Base-by-base conservation (phyloP, 768 basidiomycete genomes). In the Pleurotus sapidus region DNA sequence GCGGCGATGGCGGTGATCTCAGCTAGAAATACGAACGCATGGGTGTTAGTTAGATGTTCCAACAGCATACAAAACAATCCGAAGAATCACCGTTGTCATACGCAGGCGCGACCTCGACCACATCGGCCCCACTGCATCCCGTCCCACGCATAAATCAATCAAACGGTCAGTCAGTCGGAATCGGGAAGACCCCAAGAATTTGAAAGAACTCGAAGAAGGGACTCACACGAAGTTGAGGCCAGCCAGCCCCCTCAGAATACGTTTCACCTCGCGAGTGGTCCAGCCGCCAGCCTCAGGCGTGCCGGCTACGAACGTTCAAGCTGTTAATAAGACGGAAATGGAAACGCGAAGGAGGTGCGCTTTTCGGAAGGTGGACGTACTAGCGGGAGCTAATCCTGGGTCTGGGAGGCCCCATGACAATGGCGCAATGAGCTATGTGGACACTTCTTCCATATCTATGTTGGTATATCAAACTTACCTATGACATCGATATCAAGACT, bases 251-350 rank as follows among this genome's bases (percentile, higher is more conserved):
- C 92, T 83, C 50, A 93, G 77, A 63, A 92, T 89, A 37, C 88
- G 81, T 64, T 92, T 91, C 42, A 91, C 77, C 70, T 93, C 91
- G 48, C 91, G 83, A 17, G 83, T 86, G 3, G 91, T 91, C 90
- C 89, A 92, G 11, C 91, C 91, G 30, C 91, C 91, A 2, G 87
- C 78, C 68, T 93, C 91, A 12, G 91, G 91, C 1, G 91, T 93
- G 12, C 91, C 90, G 57, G 92, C 88, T 91, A 64, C 56, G 45
- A 57, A 46, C 38, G 23, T 1, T 38, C 40, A 46, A 49, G n/a
- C 15, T 50, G 14, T 48, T 42, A 5, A 46, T 8, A 12, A 8
- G 59, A 20, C 56, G 17, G 30, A 34, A 34, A 34, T 34, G 30
- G 30, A 34, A 34, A 34, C 30, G 30, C 30, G 30, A 34, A 11